These are phyloP conservation scores for Drechslerella dactyloides DNA, from an alignment of 2,329 filamentous ascomycete genomes.

Conservation along the genomic window DNA sequence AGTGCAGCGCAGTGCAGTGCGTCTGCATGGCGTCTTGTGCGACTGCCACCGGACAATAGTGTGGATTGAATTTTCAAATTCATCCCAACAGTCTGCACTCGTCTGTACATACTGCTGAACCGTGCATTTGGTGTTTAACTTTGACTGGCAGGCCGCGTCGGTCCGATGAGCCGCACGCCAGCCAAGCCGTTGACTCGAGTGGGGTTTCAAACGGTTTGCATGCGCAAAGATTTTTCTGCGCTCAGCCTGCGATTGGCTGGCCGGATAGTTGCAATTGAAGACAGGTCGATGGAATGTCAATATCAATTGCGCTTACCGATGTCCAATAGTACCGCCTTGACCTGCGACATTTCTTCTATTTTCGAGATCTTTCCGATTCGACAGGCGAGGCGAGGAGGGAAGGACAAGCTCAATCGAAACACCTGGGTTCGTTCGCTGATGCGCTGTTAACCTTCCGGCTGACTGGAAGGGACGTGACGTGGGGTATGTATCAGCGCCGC, in stretches of 20 bases:
- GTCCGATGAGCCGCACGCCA: constrained; percentile 42
- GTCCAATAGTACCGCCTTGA: constrained; percentile 43
- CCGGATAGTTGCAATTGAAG: not conserved
- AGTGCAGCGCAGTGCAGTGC: no score
- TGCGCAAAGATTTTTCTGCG: not conserved
- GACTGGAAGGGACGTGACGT: no score
- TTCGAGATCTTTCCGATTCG: constrained; percentile 1
- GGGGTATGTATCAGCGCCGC: no score
- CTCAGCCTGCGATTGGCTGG: not conserved
- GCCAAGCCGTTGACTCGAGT: not conserved
- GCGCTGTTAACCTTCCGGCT: not conserved
- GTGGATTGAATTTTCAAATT: not conserved
- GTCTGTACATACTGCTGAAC: not conserved
- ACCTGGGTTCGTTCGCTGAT: not conserved
- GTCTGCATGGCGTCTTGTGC: no score
- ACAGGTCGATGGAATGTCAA: not conserved
- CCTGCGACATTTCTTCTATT: constrained; percentile 27
- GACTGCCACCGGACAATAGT: not conserved
- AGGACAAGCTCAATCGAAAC: not conserved
- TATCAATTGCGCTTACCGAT: constrained; percentile 28
- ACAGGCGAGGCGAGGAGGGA: not conserved
- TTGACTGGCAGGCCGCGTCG: constrained; percentile 31
- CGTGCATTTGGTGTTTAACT: constrained; percentile 17
- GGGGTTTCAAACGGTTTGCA: not conserved
- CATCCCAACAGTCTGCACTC: not conserved